Evolutionary conservation across 148 eudicot species (phyloP).

Genomic region (Spergularia bocconei): DNA sequence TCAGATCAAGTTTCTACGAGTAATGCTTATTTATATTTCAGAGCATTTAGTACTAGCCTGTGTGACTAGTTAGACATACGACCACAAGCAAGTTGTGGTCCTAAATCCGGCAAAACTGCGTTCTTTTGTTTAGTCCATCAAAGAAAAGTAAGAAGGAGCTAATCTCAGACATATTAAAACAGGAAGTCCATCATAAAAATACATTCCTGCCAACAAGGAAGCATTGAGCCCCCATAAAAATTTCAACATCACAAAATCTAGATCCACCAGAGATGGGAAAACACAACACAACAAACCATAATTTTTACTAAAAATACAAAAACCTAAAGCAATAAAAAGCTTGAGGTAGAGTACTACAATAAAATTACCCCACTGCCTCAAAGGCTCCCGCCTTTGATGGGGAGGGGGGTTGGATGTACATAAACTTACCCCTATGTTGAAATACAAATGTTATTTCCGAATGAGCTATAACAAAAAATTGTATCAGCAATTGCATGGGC

Average conservation of each 20-base stretch:
- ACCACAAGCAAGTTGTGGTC: not conserved
- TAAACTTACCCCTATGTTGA: too few species aligned
- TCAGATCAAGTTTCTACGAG: slow-evolving; percentile 4
- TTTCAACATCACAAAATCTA: not conserved
- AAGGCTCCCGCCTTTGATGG: too few species aligned
- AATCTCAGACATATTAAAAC: not conserved
- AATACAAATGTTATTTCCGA: too few species aligned
- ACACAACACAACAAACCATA: too few species aligned
- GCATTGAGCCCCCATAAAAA: not conserved
- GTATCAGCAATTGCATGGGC: too few species aligned
- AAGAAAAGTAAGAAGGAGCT: not conserved
- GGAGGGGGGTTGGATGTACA: too few species aligned
- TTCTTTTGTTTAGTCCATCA: not conserved
- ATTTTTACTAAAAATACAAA: too few species aligned
- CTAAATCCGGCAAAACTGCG: not conserved
- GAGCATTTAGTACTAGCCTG: not conserved
- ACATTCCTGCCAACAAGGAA: slow-evolving; percentile 2
- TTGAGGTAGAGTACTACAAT: too few species aligned
- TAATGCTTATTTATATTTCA: not conserved
- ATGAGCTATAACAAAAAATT: too few species aligned
- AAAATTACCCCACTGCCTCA: too few species aligned
- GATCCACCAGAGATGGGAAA: too few species aligned
- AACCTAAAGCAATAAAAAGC: too few species aligned
- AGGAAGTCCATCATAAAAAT: not conserved
- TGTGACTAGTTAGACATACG: not conserved